Evolutionary conservation across 768 basidiomycete species (phyloP), one percentile per base, ranked within the genome.

Genomic region (Suillus lakei): DNA sequence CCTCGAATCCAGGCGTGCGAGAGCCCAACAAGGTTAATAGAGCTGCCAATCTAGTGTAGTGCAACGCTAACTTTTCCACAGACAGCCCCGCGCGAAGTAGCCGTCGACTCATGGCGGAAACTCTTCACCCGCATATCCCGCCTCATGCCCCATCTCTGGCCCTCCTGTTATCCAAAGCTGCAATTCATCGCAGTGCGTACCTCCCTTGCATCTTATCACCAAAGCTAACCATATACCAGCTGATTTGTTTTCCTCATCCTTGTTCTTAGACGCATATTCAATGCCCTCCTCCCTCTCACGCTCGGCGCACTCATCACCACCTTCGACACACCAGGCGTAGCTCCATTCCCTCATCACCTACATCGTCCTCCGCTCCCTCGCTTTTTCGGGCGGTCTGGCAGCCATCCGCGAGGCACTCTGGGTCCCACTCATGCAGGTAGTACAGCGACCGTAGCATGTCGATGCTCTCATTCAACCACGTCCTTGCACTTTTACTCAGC

Each of bases 371-470:
- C 85, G 90, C 26, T 91, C 93, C 76, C 76, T 95, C 38, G 87
- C 92, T 76, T 89, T 91, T 32, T 86, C 85, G 61, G 92, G 91
- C 28, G 95, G 95, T 30, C 77, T 97, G 28, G 77, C 84, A 28
- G 91, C 90, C 39, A 77, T 94, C 55, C 86, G 86, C 53, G 86
- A 88, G 74, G 84, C 84, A 36, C 81, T 95, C 3, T 96, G 94
- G 92, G 85, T 90, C 2, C 93, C 95, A 1, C 91, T 99, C 50
- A 91, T 95, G 86, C 93, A 95, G n/a, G n/a, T n/a, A n/a, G 77
- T 92, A 88, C 74, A 93, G 92, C 0, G 93, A 96, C 73, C 80
- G 90, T 71, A 86, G 86, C 85, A 67, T 65, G 79, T 72, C 51
- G 5, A 62, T 60, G 50, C 81, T 96, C 61, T 91, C 94, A 12